These are phyloP conservation scores for Urochloa ruziziensis DNA, from an alignment of 176 grass and related monocot genomes.

Conservation along the genomic window DNA sequence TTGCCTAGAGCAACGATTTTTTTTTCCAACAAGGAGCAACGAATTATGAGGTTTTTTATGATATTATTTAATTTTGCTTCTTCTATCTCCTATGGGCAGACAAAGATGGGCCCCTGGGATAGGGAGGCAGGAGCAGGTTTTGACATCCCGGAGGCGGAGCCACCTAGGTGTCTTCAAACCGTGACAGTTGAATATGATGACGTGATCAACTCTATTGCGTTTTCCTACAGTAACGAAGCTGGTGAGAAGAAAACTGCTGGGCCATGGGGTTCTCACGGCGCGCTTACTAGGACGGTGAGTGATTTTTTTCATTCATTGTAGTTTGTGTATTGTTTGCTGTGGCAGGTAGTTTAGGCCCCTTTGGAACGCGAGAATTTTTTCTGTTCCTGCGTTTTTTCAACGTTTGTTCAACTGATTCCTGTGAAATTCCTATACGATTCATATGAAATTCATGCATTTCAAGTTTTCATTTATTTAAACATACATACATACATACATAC, in stretches of 20 bases:
- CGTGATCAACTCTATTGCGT: neutral
- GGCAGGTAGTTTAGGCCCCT: too few species aligned
- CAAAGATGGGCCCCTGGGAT: neutral
- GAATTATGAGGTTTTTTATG: too few species aligned
- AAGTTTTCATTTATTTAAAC: too few species aligned
- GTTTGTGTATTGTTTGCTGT: neutral
- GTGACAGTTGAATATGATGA: neutral
- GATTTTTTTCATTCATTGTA: neutral
- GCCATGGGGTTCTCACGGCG: neutral
- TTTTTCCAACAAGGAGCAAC: too few species aligned
- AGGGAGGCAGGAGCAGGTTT: neutral
- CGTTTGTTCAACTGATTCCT: too few species aligned
- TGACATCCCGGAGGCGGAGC: neutral
- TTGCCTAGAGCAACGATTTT: too few species aligned
- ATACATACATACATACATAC: too few species aligned
- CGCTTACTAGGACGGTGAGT: neutral
- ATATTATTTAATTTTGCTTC: too few species aligned
- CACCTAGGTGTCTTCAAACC: neutral
- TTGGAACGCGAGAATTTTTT: too few species aligned
- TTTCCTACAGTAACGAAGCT: neutral
- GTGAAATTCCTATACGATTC: too few species aligned
- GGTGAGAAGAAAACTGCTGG: neutral
- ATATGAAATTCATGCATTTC: too few species aligned
- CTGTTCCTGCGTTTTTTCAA: too few species aligned
- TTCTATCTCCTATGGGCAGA: neutral